Base-by-base conservation (phyloP, 352 stramenopile species). In the Phytophthora cajani region DNA sequence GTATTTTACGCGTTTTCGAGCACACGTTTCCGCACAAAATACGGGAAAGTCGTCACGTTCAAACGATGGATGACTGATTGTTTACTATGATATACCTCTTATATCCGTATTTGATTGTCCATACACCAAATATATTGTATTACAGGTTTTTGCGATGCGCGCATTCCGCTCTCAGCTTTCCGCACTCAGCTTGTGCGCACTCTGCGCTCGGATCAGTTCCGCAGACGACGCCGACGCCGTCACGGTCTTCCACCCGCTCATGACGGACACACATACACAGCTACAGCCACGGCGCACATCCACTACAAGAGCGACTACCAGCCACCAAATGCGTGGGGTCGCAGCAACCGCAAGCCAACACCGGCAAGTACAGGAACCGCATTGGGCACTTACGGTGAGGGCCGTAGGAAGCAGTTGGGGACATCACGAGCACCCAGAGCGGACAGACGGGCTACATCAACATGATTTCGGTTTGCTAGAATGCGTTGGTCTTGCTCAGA, bases 71-170 rank as follows among this genome's bases (percentile, higher is more conserved):
- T 47, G 40, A 47, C 40, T 11, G 40, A 47, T 19, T 47, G 40
- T 19, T 47, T 47, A 47, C 40, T 47, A 14, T 47, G 40, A 19
- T 47, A 47, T 47, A 47, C 40, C 40, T 47, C 40, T 47, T 47
- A 19, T 47, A 47, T 47, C 14, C 16, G 40, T 11, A 5, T 47
- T 47, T n/a, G 3, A 47, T 19, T 11, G 19, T 47, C 0, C 11
- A 19, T 47, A 47, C 11, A 14, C 16, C 10, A 7, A n/a, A 19
- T 47, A 47, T 47, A 47, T n/a, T 47, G 16, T 47, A 0, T 47
- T 47, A 47, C 40, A 47, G 10, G 40, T 47, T 47, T 47, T 47
- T 17, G 36, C 9, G 12, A 42, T 42, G n/a, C 12, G 36, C 36
- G 36, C 36, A 42, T 42, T 2, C 36, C 27, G 27, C 27, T 30